Conservation (phyloP, 2,329 filamentous ascomycete species). For the Penicillium sp. region DNA sequence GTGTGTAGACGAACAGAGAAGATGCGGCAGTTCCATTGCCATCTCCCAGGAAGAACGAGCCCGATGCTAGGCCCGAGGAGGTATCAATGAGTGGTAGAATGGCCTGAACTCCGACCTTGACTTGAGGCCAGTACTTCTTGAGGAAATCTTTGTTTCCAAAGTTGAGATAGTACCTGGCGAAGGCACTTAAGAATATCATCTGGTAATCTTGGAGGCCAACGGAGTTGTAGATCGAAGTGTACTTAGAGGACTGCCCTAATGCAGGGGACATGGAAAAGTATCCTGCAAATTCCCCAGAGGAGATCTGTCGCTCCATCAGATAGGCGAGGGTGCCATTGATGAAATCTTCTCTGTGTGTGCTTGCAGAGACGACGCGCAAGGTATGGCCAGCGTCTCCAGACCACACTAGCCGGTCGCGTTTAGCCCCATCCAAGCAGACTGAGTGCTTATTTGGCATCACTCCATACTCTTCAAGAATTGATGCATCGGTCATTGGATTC, state of each 20-base stretch:
- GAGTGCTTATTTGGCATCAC: constrained; percentile 6
- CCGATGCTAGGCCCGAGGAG: neutral
- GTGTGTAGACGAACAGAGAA: neutral
- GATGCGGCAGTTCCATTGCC: neutral
- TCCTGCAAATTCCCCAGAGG: constrained; percentile 2
- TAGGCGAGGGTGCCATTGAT: constrained; percentile 9
- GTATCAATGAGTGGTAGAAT: neutral
- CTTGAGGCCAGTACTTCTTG: constrained; percentile 16
- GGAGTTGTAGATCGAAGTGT: constrained; percentile 6
- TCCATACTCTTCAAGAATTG: constrained; percentile 8
- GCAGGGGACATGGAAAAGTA: constrained; percentile 12
- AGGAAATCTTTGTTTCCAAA: constrained; percentile 34
- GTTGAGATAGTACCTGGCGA: constrained; percentile 34
- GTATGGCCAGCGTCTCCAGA: constrained; percentile 54
- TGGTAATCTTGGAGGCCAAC: constrained; percentile 23
- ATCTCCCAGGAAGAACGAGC: neutral
- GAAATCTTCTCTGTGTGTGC: constrained; percentile 7
- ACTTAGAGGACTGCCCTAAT: constrained; percentile 13
- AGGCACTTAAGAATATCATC: constrained; percentile 17
- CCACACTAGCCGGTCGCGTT: constrained; percentile 51
- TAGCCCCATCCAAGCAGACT: constrained; percentile 37
- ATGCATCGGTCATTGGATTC: constrained; percentile 3
- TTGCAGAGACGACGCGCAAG: constrained; percentile 4
- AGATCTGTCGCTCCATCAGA: constrained; percentile 9
- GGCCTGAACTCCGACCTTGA: neutral